Conservation (phyloP, 371 early-diverging fungal species). For the Mucor lusitanicus region DNA sequence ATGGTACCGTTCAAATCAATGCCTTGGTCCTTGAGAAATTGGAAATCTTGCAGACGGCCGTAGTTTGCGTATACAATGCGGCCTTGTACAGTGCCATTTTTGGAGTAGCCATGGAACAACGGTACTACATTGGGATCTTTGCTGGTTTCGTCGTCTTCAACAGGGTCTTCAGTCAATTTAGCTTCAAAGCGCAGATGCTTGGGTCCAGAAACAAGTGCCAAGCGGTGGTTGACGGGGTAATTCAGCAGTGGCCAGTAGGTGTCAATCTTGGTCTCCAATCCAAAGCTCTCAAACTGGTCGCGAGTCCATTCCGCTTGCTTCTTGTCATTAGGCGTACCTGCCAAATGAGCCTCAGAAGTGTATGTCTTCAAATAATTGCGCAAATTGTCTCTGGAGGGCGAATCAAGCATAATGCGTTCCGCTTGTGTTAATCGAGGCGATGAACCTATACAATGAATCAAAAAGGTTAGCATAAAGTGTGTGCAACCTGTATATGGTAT, state of each 20-base stretch:
- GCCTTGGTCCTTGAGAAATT: conserved; percentile 46
- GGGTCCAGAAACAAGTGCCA: conserved; percentile 60
- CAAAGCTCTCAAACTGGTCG: conserved; percentile 53
- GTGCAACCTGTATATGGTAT: no score
- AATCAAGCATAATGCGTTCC: conserved; percentile 15
- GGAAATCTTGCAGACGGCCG: conserved; percentile 63
- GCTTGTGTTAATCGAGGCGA: neutral
- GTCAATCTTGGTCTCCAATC: conserved; percentile 57
- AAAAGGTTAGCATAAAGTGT: no score
- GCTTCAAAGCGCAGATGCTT: conserved; percentile 57
- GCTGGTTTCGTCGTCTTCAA: conserved; percentile 55
- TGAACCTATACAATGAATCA: neutral
- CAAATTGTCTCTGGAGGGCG: conserved; percentile 19
- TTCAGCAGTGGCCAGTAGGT: conserved; percentile 66
- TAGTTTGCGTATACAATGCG: conserved; percentile 71
- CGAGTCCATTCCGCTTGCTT: conserved; percentile 61
- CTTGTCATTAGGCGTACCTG: conserved; percentile 54
- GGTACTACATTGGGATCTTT: conserved; percentile 54
- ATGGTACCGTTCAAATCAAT: conserved; percentile 55
- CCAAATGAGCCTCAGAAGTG: conserved; percentile 57
- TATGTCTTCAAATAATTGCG: conserved; percentile 31
- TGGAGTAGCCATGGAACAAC: conserved; percentile 67
- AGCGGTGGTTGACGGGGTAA: conserved; percentile 54
- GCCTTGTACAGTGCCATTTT: conserved; percentile 62
- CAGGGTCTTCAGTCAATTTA: conserved; percentile 51